Evolutionary conservation across 495 filamentous ascomycete genomes (phyloP), one percentile per base, ranked within the genome.

Genomic region (Achaetomiella virescens): DNA sequence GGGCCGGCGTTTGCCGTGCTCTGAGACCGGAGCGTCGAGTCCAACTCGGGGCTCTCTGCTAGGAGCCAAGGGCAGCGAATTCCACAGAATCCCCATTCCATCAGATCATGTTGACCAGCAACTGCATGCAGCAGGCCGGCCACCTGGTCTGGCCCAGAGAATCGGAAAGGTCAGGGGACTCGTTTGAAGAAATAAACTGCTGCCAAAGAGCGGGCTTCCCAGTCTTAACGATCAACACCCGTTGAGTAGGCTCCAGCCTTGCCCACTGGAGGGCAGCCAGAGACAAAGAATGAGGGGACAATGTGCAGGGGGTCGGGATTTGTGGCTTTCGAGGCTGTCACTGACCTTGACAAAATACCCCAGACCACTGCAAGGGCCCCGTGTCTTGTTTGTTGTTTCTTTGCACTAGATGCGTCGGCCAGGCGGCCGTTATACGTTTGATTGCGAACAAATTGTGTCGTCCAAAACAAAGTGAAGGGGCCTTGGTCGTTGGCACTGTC

Each of bases 391-490:
- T 55, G 27, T 56, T 25, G 40, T 54, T 31, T 42, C 31, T 48
- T 25, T 44, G 12, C 37, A 46, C 40, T 20, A 35, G 17, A 20
- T 22, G n/a, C 14, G 37, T 8, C n/a, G 49, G 36, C 21, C 6
- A 21, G 8, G 37, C 48, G 62, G 58, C 54, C 45, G 49, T 60
- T 61, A 63, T 61, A 50, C 48, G 25, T 52, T 61, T 64, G 53
- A 61, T 68, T 63, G 61, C 61, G 57, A 35, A 54, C 61, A 68
- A 43, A 63, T 61, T 68, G 66, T 53, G 54, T 54, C 63, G 54
- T 64, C 58, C 59, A 59, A 57, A 55, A 59, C 54, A 56, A 52
- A 45, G 50, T 44, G 52, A 38, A 48, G 52, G 29, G 48, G 31
- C 46, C 45, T 53, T 36, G 49, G 45, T 57, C 17, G 44, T 51